These are phyloP conservation scores for Leptodermis oblonga DNA, from an alignment of 257 asterid species.

Conservation along the genomic window DNA sequence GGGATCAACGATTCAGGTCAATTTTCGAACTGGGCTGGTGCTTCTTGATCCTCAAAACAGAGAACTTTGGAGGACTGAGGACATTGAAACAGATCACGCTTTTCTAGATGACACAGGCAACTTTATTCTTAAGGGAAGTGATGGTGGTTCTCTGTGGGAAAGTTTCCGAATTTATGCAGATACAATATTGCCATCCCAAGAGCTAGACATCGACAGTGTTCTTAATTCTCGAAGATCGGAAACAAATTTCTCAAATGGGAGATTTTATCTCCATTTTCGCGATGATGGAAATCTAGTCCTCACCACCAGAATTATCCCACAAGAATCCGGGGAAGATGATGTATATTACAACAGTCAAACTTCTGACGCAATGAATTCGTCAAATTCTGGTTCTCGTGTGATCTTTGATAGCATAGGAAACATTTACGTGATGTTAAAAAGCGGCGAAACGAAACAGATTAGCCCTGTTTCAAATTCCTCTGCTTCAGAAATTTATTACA, in stretches of 20 bases:
- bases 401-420: conserved; percentile 26
- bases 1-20: conserved; percentile 34
- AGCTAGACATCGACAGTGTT: conserved; percentile 13
- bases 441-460: conserved; percentile 4
- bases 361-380: conserved; percentile 20
- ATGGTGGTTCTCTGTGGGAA: conserved; percentile 39
- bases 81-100: conserved; percentile 23
- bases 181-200: conserved; percentile 34
- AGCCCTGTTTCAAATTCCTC: conserved; percentile 11
- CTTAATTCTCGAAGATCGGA: conserved; percentile 19
- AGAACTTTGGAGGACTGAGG: conserved; percentile 14
- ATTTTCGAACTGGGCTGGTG: conserved; percentile 26
- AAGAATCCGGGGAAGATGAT: conserved; percentile 23
- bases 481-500: conserved; percentile 22
- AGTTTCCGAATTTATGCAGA: conserved; percentile 39
- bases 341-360: conserved; percentile 37
- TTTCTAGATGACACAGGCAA: conserved; percentile 40
- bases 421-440: conserved; percentile 25
- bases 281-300: conserved; percentile 37
- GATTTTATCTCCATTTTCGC: conserved; percentile 41
- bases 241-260: conserved; percentile 36
- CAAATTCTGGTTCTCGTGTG: not conserved
- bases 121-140: conserved; percentile 20
- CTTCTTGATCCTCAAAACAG: conserved; percentile 16
- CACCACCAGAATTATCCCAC: conserved; percentile 21